Base-by-base conservation (phyloP, 768 basidiomycete species). In the Agaricus subrufescens region DNA sequence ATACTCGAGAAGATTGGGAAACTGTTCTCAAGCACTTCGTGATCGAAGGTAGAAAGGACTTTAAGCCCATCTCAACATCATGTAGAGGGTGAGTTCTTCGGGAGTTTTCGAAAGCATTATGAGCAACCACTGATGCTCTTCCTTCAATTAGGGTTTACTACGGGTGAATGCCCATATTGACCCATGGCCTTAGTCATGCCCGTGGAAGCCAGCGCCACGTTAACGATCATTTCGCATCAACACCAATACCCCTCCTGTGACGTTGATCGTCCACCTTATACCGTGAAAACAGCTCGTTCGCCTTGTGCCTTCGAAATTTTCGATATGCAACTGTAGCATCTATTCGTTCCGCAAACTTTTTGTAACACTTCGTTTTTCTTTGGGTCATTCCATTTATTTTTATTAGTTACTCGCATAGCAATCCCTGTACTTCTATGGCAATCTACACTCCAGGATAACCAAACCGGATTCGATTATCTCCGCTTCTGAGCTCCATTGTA, bases 21-120 rank as follows among this genome's bases (percentile, higher is more conserved):
- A 75, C 77, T 19, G 83, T 87, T 31, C 80, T 91, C 46, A 72
- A 77, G 37, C 84, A 88, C 70, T 91, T 86, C 63, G 83, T 89
- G 55, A 84, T 86, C 56, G 74, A 76, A 19, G 89, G 87, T 29
- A 80, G 87, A 46, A 83, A 82, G 15, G 88, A 90, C 66, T 91
- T 91, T 72, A 82, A 84, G 65, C 89, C 89, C n/a, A 87, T 89
- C 75, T 89, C 87, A 40, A 87, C 88, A 19, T 87, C 87, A 9
- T 55, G 83, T 5, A 71, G 83, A 71, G 88, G 89, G 88, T 90
- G 69, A 77, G 87, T 74, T 57, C 14, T 43, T 40, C 56, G 19
- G 14, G 11, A 45, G 25, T 23, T 4, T n/a, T 1, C 8, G 25
- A 19, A 19, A 19, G 19, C 19, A 19, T 19, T 19, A 19, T 19